Evolutionary conservation across 352 stramenopile genomes (phyloP).

Genomic region (Phytophthora cryptogea): DNA sequence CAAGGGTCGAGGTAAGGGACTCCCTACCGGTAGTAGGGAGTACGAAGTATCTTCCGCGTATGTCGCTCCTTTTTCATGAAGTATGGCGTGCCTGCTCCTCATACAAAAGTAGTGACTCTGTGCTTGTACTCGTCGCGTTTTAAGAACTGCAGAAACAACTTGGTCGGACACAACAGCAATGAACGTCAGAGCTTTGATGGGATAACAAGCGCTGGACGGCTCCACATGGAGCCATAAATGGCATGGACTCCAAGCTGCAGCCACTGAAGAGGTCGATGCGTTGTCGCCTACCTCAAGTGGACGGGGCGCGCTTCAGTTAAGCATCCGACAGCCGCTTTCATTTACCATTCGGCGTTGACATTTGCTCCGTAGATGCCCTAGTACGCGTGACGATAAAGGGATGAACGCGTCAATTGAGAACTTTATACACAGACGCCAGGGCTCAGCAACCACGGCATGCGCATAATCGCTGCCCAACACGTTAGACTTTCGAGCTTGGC

Average conservation of each 20-base stretch:
- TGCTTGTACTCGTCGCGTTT: not conserved
- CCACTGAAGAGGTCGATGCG: not conserved
- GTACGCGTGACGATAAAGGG: not conserved
- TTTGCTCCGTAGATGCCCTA: not conserved
- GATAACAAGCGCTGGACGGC: not conserved
- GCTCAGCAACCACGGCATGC: no score
- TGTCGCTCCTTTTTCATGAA: no score
- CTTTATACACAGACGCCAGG: not conserved
- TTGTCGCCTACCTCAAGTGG: conserved; percentile 8
- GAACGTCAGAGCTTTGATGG: not conserved
- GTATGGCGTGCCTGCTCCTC: no score
- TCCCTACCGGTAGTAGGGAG: no score
- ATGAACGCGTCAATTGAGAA: not conserved
- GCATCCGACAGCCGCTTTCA: conserved; percentile 7
- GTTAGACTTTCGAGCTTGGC: not conserved
- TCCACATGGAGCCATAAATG: not conserved
- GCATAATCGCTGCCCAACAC: not conserved
- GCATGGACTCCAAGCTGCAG: no score
- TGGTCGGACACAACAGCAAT: not conserved
- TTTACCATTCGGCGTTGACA: not conserved
- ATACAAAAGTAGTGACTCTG: no score
- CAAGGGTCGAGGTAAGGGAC: not conserved
- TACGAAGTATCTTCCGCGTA: no score
- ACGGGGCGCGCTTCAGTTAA: not conserved
- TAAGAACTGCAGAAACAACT: not conserved